These are phyloP conservation scores for Oryza glumipatula DNA, from an alignment of 176 grass and related monocot genomes.

Conservation along the genomic window DNA sequence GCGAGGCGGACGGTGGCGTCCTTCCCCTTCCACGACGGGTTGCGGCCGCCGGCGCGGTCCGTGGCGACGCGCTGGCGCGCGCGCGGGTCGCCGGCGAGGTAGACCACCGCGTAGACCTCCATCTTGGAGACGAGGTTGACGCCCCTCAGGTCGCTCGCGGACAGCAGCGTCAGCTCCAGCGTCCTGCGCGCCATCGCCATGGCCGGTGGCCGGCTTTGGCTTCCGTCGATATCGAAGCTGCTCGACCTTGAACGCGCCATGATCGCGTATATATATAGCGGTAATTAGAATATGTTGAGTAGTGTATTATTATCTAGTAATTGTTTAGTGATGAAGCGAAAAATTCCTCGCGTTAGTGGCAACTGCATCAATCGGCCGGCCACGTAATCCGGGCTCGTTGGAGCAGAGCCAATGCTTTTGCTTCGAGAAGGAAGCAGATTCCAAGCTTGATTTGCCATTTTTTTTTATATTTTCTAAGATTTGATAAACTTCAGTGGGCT, in stretches of 20 bases:
- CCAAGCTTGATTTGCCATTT: background rate
- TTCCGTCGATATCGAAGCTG: background rate
- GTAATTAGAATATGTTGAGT: too few relatives aligned
- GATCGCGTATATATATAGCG: background rate
- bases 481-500: too few relatives aligned
- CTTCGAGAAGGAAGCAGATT: background rate
- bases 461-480: background rate
- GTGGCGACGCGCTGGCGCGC: constrained; percentile 40
- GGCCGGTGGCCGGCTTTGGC: too few relatives aligned
- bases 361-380: too few relatives aligned
- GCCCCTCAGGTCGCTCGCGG: constrained; percentile 47
- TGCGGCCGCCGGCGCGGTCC: constrained; percentile 48
- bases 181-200: constrained; percentile 44
- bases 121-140: constrained; percentile 58
- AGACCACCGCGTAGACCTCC: constrained; percentile 57
- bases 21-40: constrained; percentile 44
- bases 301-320: too few relatives aligned
- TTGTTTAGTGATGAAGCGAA: too few relatives aligned
- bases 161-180: constrained; percentile 55
- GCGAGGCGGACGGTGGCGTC: constrained; percentile 34
- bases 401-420: background rate
- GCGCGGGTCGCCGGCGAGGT: constrained; percentile 45
- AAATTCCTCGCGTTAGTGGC: too few relatives aligned
- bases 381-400: background rate
- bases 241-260: background rate